These are phyloP conservation scores for Croton setiger DNA, from an alignment of 441 rosid genomes.

Conservation along the genomic window DNA sequence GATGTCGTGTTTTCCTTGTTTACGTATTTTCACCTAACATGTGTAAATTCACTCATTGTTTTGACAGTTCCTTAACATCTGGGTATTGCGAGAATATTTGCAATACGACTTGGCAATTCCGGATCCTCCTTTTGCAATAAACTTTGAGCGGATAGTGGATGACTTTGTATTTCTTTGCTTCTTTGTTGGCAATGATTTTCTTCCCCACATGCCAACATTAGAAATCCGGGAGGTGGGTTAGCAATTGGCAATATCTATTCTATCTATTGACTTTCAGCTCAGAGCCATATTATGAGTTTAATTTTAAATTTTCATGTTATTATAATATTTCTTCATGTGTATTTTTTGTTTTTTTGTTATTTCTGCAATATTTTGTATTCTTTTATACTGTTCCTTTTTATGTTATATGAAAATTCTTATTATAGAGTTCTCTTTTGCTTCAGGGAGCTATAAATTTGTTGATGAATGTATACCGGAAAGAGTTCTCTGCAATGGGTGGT, in stretches of 20 bases:
- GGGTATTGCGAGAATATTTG: conserved; percentile 94
- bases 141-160: conserved; percentile 86
- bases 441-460: conserved; percentile 96
- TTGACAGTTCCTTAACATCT: conserved; percentile 79
- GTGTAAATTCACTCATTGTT: conserved; percentile 14
- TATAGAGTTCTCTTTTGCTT: conserved; percentile 18
- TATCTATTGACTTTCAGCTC: neutral
- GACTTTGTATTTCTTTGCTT: conserved; percentile 97
- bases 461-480: conserved; percentile 86
- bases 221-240: conserved; percentile 90
- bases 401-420: conserved; percentile 8
- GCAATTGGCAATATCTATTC: conserved; percentile 1
- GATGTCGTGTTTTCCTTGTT: no score
- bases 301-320: neutral
- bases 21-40: conserved; percentile 11
- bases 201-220: conserved; percentile 98
- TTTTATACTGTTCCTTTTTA: neutral
- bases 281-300: neutral
- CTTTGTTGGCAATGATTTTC: conserved; percentile 98
- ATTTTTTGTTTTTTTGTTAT: neutral
- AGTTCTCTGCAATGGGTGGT: conserved; percentile 91
- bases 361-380: neutral
- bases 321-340: neutral
- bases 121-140: conserved; percentile 68
- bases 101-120: conserved; percentile 81